phyloP scores from a whole-genome alignment of 768 basidiomycete species.

The Lentinula sp. region DNA sequence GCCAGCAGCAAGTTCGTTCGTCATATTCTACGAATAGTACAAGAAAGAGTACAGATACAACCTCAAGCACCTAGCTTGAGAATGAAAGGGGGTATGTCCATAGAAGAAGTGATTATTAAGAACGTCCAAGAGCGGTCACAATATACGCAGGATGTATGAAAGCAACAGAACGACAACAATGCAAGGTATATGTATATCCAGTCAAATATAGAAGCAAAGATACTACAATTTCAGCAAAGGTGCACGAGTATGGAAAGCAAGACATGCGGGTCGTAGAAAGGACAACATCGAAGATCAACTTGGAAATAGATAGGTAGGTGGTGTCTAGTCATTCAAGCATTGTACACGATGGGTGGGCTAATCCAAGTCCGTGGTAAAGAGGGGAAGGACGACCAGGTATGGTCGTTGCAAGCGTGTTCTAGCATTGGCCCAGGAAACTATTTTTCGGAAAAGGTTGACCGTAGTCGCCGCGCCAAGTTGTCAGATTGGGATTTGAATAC shows the following conservation, averaged over 20 bases:
- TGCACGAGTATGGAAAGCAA: not conserved
- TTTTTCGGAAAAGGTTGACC: slow-evolving; percentile 55
- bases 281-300: not conserved
- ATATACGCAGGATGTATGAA: not conserved
- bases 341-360: not conserved
- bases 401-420: not conserved
- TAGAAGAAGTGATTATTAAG: not conserved
- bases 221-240: not conserved
- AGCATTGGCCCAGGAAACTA: slow-evolving; percentile 21
- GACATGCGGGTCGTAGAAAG: not conserved
- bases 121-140: not conserved
- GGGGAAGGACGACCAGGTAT: not conserved
- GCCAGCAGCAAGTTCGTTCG: not conserved
- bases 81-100: not conserved
- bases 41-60: slow-evolving; percentile 2
- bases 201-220: not conserved
- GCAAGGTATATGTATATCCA: not conserved
- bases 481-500: slow-evolving; percentile 55
- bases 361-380: not conserved
- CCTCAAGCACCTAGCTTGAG: not conserved
- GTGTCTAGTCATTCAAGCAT: not conserved
- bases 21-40: not conserved
- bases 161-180: not conserved
- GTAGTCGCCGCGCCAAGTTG: slow-evolving; percentile 35
- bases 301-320: not conserved